Evolutionary conservation across 495 filamentous ascomycete genomes (phyloP).

Genomic region (Penicillium nucicola): DNA sequence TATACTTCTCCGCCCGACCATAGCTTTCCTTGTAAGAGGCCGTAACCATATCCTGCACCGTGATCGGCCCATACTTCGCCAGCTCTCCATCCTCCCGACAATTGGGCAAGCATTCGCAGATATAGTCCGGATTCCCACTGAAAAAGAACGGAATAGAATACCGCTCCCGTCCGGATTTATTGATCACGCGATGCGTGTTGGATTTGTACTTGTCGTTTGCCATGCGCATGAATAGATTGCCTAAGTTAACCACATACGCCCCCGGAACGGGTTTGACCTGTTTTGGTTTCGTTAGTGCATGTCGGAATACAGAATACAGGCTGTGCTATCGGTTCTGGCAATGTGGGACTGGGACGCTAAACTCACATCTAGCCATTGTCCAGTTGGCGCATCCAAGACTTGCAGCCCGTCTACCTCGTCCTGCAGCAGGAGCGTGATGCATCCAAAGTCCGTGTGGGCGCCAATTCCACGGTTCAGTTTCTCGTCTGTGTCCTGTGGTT

Average conservation of each 20-base stretch:
- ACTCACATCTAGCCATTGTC: slow-evolving; percentile 41
- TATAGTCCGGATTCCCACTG: slow-evolving; percentile 50
- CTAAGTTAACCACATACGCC: slow-evolving; percentile 54
- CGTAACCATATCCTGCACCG: slow-evolving; percentile 35
- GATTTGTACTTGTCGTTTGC: slow-evolving; percentile 56
- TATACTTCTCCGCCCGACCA: slow-evolving; percentile 33
- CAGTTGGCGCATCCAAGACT: slow-evolving; percentile 49
- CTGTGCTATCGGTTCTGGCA: no score
- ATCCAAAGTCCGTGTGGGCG: slow-evolving; percentile 48
- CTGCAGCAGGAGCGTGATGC: slow-evolving; percentile 44
- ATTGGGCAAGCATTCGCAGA: slow-evolving; percentile 53
- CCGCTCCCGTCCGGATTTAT: slow-evolving; percentile 42
- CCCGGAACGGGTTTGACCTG: slow-evolving; percentile 46
- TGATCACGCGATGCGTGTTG: slow-evolving; percentile 52
- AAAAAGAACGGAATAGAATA: slow-evolving; percentile 65
- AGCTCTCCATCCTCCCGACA: slow-evolving; percentile 35
- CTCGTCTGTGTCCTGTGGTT: slow-evolving; percentile 39
- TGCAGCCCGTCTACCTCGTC: slow-evolving; percentile 47
- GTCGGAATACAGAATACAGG: no score
- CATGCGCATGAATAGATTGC: slow-evolving; percentile 59
- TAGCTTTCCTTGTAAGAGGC: slow-evolving; percentile 33
- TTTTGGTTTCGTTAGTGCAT: no score
- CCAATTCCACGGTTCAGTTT: slow-evolving; percentile 39
- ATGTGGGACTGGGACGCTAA: no score
- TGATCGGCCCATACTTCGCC: slow-evolving; percentile 49